Conservation (phyloP, 2,329 filamentous ascomycete species). For the Chrysoporthe austroafricana region DNA sequence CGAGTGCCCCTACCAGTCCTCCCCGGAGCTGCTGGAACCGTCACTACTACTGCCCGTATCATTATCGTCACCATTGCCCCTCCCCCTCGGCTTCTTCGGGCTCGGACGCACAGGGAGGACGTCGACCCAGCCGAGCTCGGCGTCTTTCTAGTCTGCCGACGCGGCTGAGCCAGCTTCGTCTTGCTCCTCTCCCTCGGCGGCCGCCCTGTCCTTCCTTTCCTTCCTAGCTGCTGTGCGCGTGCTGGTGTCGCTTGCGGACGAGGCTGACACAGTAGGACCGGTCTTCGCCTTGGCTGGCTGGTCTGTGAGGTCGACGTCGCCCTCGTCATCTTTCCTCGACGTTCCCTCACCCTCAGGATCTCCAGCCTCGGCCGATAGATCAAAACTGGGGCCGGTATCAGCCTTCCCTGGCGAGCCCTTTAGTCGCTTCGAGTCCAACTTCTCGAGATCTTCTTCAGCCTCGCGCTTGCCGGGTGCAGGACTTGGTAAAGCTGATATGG, state of each 20-base stretch:
- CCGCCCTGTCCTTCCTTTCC: background rate
- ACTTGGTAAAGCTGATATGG: constrained; percentile 19
- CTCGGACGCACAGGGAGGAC: constrained; percentile 18
- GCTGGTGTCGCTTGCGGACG: background rate
- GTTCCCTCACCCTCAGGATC: no score
- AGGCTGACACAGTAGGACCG: background rate
- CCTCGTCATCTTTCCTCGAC: constrained; percentile 13
- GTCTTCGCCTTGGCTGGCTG: constrained; percentile 13
- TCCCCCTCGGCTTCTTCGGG: background rate
- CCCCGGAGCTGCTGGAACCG: background rate
- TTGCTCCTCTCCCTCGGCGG: constrained; percentile 4
- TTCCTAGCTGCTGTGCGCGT: background rate
- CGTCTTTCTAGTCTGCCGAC: constrained; percentile 19
- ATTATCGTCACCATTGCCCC: background rate
- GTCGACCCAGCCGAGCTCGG: constrained; percentile 13
- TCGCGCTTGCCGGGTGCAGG: constrained; percentile 52
- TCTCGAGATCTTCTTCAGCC: constrained; percentile 52
- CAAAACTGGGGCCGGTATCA: constrained; percentile 25
- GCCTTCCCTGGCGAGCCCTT: constrained; percentile 46
- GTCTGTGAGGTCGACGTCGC: constrained; percentile 4
- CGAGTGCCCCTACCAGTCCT: background rate
- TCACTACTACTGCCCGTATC: background rate
- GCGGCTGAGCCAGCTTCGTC: constrained; percentile 11
- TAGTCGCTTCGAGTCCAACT: constrained; percentile 49
- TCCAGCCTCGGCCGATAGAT: background rate